Conservation (phyloP, 2,329 filamentous ascomycete species). For the Phyllosticta citriasiana region DNA sequence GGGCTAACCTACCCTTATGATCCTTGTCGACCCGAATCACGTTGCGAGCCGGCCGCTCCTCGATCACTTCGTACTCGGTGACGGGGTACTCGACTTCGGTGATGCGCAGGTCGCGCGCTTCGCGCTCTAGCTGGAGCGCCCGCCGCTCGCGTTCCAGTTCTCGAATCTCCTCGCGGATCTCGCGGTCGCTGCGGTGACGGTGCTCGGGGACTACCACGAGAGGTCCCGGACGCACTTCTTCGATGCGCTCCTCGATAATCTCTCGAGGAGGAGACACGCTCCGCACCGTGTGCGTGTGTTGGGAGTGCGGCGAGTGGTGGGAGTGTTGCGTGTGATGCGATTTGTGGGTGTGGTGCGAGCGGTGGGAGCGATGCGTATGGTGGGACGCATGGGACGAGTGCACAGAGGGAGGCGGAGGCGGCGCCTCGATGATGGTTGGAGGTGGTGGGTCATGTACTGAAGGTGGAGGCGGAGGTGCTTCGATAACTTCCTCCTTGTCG, state of each 20-base stretch:
- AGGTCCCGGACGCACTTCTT: constrained; percentile 36
- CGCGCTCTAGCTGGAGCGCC: constrained; percentile 47
- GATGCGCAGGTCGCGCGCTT: constrained; percentile 20
- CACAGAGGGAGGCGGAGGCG: constrained; percentile 11
- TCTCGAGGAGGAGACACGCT: constrained; percentile 21
- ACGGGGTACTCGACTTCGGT: constrained; percentile 21
- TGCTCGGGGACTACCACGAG: constrained; percentile 40
- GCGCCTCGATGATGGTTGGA: constrained; percentile 10
- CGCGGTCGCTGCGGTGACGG: constrained; percentile 41
- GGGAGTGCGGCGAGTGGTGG: constrained; percentile 13
- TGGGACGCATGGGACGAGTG: constrained; percentile 3
- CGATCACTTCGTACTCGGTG: constrained; percentile 52
- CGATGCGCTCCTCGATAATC: constrained; percentile 30
- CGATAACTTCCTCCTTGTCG: constrained; percentile 4
- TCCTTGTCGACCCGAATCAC: constrained; percentile 71
- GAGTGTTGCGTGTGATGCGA: constrained; percentile 6
- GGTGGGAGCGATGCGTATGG: constrained; percentile 6
- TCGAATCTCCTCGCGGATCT: constrained; percentile 63
- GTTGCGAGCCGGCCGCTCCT: constrained; percentile 44
- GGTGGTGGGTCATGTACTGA: not conserved
- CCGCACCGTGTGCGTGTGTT: constrained; percentile 25
- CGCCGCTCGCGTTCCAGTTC: constrained; percentile 58
- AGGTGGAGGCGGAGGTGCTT: constrained; percentile 10
- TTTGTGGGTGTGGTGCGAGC: constrained; percentile 8
- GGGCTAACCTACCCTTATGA: constrained; percentile 90